phyloP scores from a whole-genome alignment of 106 monocot genomes.

The Dioscorea alata region DNA sequence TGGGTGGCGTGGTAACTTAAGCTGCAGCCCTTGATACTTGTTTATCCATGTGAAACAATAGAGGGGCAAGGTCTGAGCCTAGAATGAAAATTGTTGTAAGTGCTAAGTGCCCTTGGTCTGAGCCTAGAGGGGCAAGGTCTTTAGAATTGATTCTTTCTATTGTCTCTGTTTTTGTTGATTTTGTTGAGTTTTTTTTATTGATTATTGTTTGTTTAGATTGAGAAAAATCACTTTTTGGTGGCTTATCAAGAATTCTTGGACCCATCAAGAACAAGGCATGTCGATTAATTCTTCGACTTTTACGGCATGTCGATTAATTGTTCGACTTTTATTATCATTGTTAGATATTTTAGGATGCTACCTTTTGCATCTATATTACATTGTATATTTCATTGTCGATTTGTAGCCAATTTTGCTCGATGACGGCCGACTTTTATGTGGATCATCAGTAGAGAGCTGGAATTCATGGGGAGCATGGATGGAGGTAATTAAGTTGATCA shows the following conservation, averaged over 20 bases:
- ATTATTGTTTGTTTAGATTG: constrained; percentile 30
- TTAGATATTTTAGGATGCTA: too few species aligned
- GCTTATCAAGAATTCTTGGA: constrained; percentile 89
- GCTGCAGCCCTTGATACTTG: too few species aligned
- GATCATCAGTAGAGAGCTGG: constrained; percentile 98
- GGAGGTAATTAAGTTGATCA: constrained; percentile 41
- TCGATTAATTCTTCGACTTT: background rate
- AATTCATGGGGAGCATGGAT: constrained; percentile 99
- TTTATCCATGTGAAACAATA: too few species aligned
- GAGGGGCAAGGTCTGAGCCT: too few species aligned
- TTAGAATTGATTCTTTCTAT: background rate
- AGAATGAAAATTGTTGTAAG: too few species aligned
- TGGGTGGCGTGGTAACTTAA: too few species aligned
- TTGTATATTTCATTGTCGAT: background rate
- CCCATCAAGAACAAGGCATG: constrained; percentile 84
- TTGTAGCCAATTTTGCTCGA: constrained; percentile 74
- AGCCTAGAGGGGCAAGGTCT: too few species aligned
- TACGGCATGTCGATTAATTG: too few species aligned
- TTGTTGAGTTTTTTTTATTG: background rate
- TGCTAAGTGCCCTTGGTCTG: too few species aligned
- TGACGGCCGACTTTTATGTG: constrained; percentile 72
- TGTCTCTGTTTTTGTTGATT: background rate
- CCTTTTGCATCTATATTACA: too few species aligned
- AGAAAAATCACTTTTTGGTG: constrained; percentile 36
- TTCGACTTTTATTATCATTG: too few species aligned